These are phyloP conservation scores for Monosporascus ibericus DNA, from an alignment of 2,329 filamentous ascomycete genomes.

Conservation along the genomic window DNA sequence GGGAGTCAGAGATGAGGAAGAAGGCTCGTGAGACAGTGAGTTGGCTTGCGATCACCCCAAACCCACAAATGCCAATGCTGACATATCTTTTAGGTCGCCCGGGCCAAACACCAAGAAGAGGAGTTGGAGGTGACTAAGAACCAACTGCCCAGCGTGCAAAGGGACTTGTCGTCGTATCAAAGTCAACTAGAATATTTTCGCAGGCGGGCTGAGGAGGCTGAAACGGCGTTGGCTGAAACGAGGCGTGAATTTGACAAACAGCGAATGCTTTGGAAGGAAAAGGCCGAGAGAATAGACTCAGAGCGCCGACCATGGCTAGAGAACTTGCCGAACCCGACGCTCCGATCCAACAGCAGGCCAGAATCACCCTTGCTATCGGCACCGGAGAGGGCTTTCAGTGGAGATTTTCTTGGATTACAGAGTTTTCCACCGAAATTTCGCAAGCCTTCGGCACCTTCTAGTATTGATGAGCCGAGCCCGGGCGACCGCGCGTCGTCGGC, in stretches of 20 bases:
- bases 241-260: conserved; percentile 46
- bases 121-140: conserved; percentile 69
- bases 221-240: conserved; percentile 56
- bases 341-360: conserved; percentile 44
- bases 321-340: conserved; percentile 36
- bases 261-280: conserved; percentile 33
- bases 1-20: conserved; percentile 81
- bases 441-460: conserved; percentile 45
- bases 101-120: conserved; percentile 67
- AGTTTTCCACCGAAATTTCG: conserved; percentile 34
- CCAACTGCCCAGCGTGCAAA: conserved; percentile 57
- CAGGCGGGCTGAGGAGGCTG: conserved; percentile 57
- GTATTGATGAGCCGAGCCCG: conserved; percentile 37
- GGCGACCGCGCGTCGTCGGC: conserved; percentile 33
- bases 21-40: conserved; percentile 79
- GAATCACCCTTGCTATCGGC: conserved; percentile 48
- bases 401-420: conserved; percentile 45
- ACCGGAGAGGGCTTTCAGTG: conserved; percentile 45
- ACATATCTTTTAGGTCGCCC: conserved; percentile 46
- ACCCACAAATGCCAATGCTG: conserved; percentile 12
- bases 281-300: conserved; percentile 31
- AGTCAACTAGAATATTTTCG: conserved; percentile 56
- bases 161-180: conserved; percentile 56
- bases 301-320: conserved; percentile 48
- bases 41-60: conserved; percentile 23